Evolutionary conservation across 2,329 filamentous ascomycete genomes (phyloP), one percentile per base, ranked within the genome.

Genomic region (Gnomoniopsis smithogilvyi): DNA sequence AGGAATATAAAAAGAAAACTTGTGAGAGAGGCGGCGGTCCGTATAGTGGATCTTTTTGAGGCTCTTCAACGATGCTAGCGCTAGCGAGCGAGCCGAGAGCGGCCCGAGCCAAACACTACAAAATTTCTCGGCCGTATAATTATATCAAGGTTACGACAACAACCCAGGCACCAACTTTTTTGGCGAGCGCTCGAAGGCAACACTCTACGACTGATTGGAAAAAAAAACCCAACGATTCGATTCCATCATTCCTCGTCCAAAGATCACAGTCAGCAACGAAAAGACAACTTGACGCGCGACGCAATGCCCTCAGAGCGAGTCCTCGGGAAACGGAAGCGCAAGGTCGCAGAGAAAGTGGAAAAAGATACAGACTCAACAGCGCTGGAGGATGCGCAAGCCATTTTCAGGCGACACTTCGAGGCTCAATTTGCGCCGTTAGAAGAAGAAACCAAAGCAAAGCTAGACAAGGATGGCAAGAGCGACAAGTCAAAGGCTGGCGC

Each of bases 321-420:
- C 14, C 43, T 62, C 26, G 60, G 60, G 10, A 62, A 62, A 54
- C 56, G 60, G 38, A 62, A 62, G 46, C 53, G 60, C 50, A 61
- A 58, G 26, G 12, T 43, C 6, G 52, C 33, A 34, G 38, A 48
- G 15, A 57, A 57, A 50, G 57, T 19, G 38, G 41, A 59, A n/a
- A 22, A 43, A 15, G 47, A 21, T 17, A 51, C 58, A 22, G 34
- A 48, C 30, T 53, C 61, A 6, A 64, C 52, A 15, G 55, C 64
- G 71, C 24, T 74, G 45, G 77, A 83, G 64, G 81, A 87, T 60
- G 80, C 89, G 14, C 86, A 91, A 66, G 91, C 88, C 58, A 82
- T 93, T 59, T 91, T 99, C 68, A 86, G 87, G 59, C 85, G 85
- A 66, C 89, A 94, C 70, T 98, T 98, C 70, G 95, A 97, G 74